Conservation (phyloP, 176 grass and related monocot genomes). For the Oryza nivara region DNA sequence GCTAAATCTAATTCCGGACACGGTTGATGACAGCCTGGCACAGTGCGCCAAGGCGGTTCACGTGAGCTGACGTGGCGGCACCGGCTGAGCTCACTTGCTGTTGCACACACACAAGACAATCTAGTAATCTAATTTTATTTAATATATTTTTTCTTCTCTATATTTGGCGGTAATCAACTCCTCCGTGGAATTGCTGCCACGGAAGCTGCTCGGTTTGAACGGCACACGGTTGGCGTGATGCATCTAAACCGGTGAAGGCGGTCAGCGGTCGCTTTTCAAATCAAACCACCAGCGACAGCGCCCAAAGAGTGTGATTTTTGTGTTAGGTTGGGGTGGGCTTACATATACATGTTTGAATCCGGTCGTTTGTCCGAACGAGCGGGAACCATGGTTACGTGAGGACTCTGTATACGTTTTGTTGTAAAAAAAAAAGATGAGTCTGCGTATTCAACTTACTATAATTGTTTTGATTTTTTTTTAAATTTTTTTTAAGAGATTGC, state of each 20-base stretch:
- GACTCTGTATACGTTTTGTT: too few species aligned
- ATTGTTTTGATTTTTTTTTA: too few species aligned
- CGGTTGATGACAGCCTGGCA: conserved; percentile 6
- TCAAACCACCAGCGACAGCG: not conserved
- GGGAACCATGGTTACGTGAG: not conserved
- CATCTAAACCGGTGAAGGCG: not conserved
- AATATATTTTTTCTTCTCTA: too few species aligned
- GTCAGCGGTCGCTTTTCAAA: conserved; percentile 9
- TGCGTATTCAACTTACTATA: too few species aligned
- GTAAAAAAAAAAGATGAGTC: too few species aligned
- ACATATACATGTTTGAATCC: not conserved
- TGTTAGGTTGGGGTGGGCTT: not conserved
- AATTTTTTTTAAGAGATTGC: too few species aligned
- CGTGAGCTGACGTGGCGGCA: conserved; percentile 45
- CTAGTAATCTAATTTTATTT: not conserved
- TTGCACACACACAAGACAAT: not conserved
- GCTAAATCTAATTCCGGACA: not conserved
- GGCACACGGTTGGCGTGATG: conserved; percentile 24
- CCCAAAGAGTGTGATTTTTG: not conserved
- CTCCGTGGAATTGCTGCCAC: too few species aligned
- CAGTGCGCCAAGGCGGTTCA: not conserved
- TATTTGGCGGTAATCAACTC: not conserved
- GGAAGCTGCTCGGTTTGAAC: not conserved
- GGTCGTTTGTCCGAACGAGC: not conserved
- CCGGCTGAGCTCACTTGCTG: not conserved